Percentiles rank a stretch among this genome's conserved stretches.
These are phyloP conservation scores for Geoglossum glabrum DNA, from an alignment of 495 filamentous ascomycete species.

Conservation along the genomic window DNA sequence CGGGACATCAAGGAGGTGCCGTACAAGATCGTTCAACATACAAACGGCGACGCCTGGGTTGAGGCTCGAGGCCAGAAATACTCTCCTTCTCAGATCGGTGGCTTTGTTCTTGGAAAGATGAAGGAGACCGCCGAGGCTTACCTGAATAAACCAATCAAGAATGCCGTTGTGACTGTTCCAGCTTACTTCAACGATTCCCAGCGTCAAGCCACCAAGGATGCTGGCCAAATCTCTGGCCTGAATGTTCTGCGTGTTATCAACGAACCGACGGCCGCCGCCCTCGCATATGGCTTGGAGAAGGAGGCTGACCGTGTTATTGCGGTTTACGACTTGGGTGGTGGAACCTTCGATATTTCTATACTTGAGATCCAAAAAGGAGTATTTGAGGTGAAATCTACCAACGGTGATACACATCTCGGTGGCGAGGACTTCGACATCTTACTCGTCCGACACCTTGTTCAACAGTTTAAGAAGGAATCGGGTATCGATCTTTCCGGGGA, in stretches of 20 bases:
- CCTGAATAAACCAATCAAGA: slow-evolving; percentile 74
- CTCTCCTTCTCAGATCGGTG: slow-evolving; percentile 95
- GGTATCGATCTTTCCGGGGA: slow-evolving; percentile 79
- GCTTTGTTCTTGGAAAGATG: slow-evolving; percentile 94
- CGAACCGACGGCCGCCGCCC: slow-evolving; percentile 85
- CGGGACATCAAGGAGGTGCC: slow-evolving; percentile 96
- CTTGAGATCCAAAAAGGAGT: slow-evolving; percentile 96
- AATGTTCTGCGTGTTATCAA: slow-evolving; percentile 95
- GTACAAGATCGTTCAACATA: slow-evolving; percentile 98
- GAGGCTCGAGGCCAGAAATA: slow-evolving; percentile 91
- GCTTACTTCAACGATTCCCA: slow-evolving; percentile 98
- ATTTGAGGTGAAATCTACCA: slow-evolving; percentile 97
- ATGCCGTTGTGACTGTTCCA: slow-evolving; percentile 88
- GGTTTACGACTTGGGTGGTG: slow-evolving; percentile 95
- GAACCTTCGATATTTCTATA: slow-evolving; percentile 96
- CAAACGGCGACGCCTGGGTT: slow-evolving; percentile 95
- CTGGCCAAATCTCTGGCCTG: slow-evolving; percentile 84
- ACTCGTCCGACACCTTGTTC: slow-evolving; percentile 84
- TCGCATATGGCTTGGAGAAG: slow-evolving; percentile 92
- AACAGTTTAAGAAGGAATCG: slow-evolving; percentile 90
- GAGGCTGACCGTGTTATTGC: slow-evolving; percentile 77
- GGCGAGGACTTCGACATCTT: slow-evolving; percentile 97
- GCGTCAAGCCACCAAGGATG: slow-evolving; percentile 94
- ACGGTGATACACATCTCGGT: slow-evolving; percentile 94
- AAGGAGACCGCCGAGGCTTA: slow-evolving; percentile 93